Base-by-base conservation (phyloP, 2,329 filamentous ascomycete genomes). In the Trichophaea hybrida region DNA sequence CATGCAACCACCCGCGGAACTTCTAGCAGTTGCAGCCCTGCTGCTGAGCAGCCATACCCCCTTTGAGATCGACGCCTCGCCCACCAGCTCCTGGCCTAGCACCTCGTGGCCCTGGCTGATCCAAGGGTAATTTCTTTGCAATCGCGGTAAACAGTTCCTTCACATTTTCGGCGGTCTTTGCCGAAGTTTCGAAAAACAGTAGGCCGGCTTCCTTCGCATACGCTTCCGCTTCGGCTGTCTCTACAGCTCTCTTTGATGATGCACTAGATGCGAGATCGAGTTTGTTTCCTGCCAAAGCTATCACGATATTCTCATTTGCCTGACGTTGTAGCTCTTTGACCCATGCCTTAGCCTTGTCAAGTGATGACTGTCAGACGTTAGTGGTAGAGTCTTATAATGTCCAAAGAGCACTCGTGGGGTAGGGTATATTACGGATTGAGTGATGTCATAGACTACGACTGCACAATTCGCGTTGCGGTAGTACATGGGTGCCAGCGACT, bases 381-480 rank as follows among this genome's bases (percentile, higher is more conserved):
- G 60, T 53, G 43, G 52, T 54, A 15, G 8, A n/a, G 33, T 17
- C 12, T 53, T 59, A 10, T n/a, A 37, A 12, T 13, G 15, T 38
- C 37, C 15, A n/a, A 31, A 24, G 8, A n/a, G 37, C 38, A 56
- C 24, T 38, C 37, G 32, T 17, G 31, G 57, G 17, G 43, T 34
- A 31, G 50, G 69, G 68, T 71, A 58, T 75, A 86, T 64, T 84
- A 98, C 93, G 68, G 93, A 88, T 81, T 98, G 93, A 71, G 93
- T 98, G 71, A 98, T 97, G 75, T 98, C 93, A 75, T 98, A 98
- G 67, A 98, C 93, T 53, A 98, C 91, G 35, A 98, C 91, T 61
- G 94, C 93, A 76, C 93, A 97, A 81, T 98, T 97, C 69, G 94
- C 94, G 73, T 98, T 98, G 69, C 94, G 80, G 77, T 98, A 98